phyloP scores from a whole-genome alignment of 2,329 filamentous ascomycete species.

The Fusarium euwallaceae region DNA sequence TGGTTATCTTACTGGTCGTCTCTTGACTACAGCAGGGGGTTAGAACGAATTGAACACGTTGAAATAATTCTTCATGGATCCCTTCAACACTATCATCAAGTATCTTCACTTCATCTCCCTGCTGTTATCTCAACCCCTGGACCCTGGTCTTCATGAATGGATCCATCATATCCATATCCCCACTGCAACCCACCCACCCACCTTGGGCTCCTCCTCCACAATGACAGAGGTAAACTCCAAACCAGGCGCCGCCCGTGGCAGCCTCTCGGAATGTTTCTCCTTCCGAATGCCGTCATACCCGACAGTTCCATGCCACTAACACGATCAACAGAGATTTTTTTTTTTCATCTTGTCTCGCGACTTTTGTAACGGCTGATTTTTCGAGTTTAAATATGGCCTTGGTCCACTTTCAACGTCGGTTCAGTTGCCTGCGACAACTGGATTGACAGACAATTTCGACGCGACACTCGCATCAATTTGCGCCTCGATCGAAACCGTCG shows the following conservation, averaged over 20 bases:
- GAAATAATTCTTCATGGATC: neutral
- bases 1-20: neutral
- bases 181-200: constrained; percentile 12
- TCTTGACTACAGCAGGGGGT: constrained; percentile 12
- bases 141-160: constrained; percentile 7
- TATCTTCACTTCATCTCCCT: neutral
- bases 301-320: constrained; percentile 22
- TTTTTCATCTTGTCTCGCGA: constrained; percentile 1
- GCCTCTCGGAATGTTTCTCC: constrained; percentile 29
- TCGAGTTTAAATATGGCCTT: constrained; percentile 10
- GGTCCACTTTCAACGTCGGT: neutral
- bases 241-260: constrained; percentile 27
- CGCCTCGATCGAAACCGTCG: neutral
- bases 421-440: neutral
- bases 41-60: constrained; percentile 4
- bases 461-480: neutral
- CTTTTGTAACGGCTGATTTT: neutral
- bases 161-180: neutral
- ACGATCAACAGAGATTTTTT: constrained; percentile 15
- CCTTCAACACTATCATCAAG: neutral
- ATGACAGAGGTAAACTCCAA: constrained; percentile 1
- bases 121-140: neutral
- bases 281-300: constrained; percentile 45
- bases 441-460: constrained; percentile 9
- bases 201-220: constrained; percentile 8